phyloP scores from a whole-genome alignment of 2,329 filamentous ascomycete genomes.

The Xylaria sp. region DNA sequence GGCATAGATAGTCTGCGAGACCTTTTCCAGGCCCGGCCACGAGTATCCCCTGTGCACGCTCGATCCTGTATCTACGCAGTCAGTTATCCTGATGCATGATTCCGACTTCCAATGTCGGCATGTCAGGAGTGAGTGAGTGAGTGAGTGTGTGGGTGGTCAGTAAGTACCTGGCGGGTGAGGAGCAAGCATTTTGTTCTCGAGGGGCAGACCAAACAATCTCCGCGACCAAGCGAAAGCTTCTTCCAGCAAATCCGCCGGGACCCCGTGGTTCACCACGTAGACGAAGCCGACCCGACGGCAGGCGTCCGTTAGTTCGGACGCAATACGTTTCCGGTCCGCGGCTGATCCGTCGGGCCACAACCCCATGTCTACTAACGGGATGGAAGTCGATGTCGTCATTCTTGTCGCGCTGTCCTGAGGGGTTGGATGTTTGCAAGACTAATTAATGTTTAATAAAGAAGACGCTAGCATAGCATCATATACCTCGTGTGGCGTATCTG shows the following conservation, averaged over 20 bases:
- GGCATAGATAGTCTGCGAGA: constrained; percentile 56
- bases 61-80: constrained; percentile 49
- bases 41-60: constrained; percentile 65
- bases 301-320: constrained; percentile 45
- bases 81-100: background rate
- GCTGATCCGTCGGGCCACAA: constrained; percentile 40
- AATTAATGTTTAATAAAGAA: background rate
- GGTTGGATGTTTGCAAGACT: background rate
- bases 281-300: constrained; percentile 50
- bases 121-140: background rate
- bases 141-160: background rate
- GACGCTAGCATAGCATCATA: background rate
- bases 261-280: constrained; percentile 46
- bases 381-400: constrained; percentile 22
- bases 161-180: constrained; percentile 48
- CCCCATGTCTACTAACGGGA: constrained; percentile 45
- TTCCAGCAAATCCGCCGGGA: constrained; percentile 50
- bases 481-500: background rate
- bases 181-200: constrained; percentile 51
- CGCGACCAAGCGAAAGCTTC: constrained; percentile 53
- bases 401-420: background rate
- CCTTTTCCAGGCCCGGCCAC: constrained; percentile 64
- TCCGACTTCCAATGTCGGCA: background rate
- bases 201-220: constrained; percentile 48
- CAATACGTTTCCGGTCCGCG: constrained; percentile 42